phyloP scores from a whole-genome alignment of 1,284 basidiomycete species.

The Salmacisia buchloeana region DNA sequence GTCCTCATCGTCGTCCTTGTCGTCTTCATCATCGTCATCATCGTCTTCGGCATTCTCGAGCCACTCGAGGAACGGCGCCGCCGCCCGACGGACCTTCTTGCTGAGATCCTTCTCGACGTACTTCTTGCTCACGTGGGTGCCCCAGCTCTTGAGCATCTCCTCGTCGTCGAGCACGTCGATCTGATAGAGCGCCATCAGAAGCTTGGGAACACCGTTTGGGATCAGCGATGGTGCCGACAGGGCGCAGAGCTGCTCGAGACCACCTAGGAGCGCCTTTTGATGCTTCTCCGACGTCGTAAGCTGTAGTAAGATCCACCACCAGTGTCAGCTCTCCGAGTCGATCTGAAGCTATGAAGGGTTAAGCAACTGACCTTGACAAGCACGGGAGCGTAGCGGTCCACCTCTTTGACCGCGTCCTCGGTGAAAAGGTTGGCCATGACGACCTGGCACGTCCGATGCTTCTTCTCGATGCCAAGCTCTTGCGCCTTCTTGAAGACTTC shows the following conservation, averaged over 20 bases:
- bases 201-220: constrained; percentile 66
- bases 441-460: constrained; percentile 84
- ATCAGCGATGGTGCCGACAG: constrained; percentile 41
- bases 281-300: constrained; percentile 72
- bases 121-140: constrained; percentile 91
- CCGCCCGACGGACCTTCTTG: constrained; percentile 92
- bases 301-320: constrained; percentile 30
- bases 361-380: constrained; percentile 66
- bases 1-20: constrained; percentile 23
- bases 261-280: constrained; percentile 79
- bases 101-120: constrained; percentile 91
- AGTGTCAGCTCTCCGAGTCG: no score
- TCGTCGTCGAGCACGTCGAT: constrained; percentile 79
- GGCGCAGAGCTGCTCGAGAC: constrained; percentile 47
- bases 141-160: constrained; percentile 84
- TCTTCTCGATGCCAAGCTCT: constrained; percentile 87
- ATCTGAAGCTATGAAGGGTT: no score
- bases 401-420: constrained; percentile 67
- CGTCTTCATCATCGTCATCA: constrained; percentile 43
- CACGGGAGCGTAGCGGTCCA: constrained; percentile 68
- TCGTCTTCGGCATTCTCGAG: constrained; percentile 46
- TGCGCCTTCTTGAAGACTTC: constrained; percentile 83
- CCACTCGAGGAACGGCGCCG: constrained; percentile 75
- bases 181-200: constrained; percentile 93
- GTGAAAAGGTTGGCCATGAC: constrained; percentile 84